A percentile compares a stretch with the other conserved stretches of the same genome.
These are phyloP conservation scores for Hibiscus mutabilis DNA, from an alignment of 345 rosid genomes.

Conservation along the genomic window DNA sequence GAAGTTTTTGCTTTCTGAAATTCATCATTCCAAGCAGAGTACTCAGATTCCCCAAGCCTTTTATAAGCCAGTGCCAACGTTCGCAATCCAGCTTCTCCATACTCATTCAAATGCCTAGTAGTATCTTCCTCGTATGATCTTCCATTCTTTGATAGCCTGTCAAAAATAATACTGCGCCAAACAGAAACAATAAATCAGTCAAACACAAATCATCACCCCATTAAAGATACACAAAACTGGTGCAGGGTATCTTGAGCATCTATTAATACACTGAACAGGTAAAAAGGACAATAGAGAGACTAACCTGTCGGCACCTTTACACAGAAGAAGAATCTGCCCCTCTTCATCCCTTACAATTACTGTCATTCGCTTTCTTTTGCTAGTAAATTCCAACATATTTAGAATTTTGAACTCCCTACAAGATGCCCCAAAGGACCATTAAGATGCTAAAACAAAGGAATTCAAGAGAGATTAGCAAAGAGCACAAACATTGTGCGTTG, in stretches of 20 bases:
- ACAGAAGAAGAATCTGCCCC: constrained; percentile 72
- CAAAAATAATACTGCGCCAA: constrained; percentile 73
- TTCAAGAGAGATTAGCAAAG: constrained; percentile 10
- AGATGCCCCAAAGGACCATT: constrained; percentile 13
- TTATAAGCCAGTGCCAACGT: constrained; percentile 77
- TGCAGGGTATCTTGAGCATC: not conserved
- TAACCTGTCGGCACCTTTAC: constrained; percentile 99
- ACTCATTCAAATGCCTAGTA: constrained; percentile 72
- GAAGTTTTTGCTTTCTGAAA: constrained; percentile 77
- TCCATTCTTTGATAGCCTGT: constrained; percentile 78
- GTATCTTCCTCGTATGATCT: constrained; percentile 55
- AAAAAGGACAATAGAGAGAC: too few relatives aligned
- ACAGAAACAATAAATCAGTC: constrained; percentile 9
- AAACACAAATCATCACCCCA: not conserved
- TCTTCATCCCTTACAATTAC: constrained; percentile 74
- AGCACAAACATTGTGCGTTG: not conserved
- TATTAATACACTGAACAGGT: not conserved
- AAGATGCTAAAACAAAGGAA: constrained; percentile 12
- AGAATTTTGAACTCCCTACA: constrained; percentile 90
- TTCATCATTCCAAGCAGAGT: constrained; percentile 69
- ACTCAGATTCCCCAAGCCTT: constrained; percentile 72
- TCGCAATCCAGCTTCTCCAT: constrained; percentile 91
- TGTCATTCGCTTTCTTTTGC: constrained; percentile 96
- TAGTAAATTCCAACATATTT: constrained; percentile 82
- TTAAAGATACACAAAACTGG: too few relatives aligned